Evolutionary conservation across 768 basidiomycete genomes (phyloP).

Genomic region (Lentinula lateritia): DNA sequence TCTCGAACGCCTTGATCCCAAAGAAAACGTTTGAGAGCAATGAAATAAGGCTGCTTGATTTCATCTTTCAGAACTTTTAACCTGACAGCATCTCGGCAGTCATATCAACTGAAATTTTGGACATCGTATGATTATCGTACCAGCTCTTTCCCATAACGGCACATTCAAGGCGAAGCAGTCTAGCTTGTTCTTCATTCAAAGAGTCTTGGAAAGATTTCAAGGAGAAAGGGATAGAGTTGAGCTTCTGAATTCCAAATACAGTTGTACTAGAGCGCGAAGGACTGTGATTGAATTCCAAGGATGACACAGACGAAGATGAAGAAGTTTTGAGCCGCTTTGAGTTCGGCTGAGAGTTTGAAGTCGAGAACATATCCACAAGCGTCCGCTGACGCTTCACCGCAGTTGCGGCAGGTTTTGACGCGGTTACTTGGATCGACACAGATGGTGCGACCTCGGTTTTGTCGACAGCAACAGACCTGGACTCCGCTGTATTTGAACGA

Average conservation of each 20-base stretch:
- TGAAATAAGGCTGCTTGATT: slow-evolving; percentile 72
- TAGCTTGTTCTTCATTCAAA: slow-evolving; percentile 51
- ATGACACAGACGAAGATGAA: slow-evolving; percentile 17
- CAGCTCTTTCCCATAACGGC: slow-evolving; percentile 72
- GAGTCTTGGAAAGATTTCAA: slow-evolving; percentile 44
- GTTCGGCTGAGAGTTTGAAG: slow-evolving; percentile 25
- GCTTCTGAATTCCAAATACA: slow-evolving; percentile 19
- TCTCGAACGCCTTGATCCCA: slow-evolving; percentile 59
- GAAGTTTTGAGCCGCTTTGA: slow-evolving; percentile 45
- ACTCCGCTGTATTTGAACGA: background rate
- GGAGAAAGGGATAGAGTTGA: slow-evolving; percentile 72
- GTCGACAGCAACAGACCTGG: background rate
- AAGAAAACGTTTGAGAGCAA: slow-evolving; percentile 64
- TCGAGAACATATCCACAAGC: slow-evolving; percentile 57
- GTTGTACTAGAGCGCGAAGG: slow-evolving; percentile 8
- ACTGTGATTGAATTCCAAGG: slow-evolving; percentile 13
- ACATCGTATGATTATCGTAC: slow-evolving; percentile 27
- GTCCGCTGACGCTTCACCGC: slow-evolving; percentile 54
- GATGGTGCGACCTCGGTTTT: background rate
- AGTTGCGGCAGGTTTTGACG: slow-evolving; percentile 11
- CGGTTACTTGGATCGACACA: slow-evolving; percentile 4
- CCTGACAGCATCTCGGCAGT: slow-evolving; percentile 32
- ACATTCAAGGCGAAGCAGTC: slow-evolving; percentile 61
- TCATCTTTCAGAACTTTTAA: slow-evolving; percentile 70
- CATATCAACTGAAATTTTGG: background rate